A percentile compares a stretch with the other conserved stretches of the same genome.
Evolutionary conservation across 768 basidiomycete genomes (phyloP).

Genomic region (Tylopilus felleus): DNA sequence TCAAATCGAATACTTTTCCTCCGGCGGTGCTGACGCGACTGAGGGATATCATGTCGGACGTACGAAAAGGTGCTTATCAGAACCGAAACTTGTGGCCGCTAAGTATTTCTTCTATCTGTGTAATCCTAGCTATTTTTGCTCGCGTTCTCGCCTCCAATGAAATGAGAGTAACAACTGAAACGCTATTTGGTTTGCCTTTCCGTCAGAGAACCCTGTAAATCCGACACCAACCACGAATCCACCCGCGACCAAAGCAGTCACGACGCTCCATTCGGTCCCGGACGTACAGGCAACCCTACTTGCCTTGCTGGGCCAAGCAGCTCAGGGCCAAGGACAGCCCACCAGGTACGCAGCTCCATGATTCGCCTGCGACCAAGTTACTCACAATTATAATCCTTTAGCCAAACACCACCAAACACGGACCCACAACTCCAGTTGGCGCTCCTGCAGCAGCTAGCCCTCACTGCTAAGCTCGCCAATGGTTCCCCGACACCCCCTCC

Average conservation of each 20-base stretch:
- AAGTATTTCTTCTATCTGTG: constrained; percentile 69
- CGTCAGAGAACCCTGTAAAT: constrained; percentile 52
- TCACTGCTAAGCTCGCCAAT: constrained; percentile 47
- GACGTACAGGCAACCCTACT: constrained; percentile 63
- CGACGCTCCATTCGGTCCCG: constrained; percentile 10
- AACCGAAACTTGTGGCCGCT: constrained; percentile 64
- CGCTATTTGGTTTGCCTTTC: constrained; percentile 48
- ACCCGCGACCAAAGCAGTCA: constrained; percentile 34
- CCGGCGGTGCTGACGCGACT: constrained; percentile 68
- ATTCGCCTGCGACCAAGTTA: neutral
- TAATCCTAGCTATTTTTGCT: constrained; percentile 61
- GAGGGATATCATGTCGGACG: constrained; percentile 62
- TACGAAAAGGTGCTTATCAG: constrained; percentile 86
- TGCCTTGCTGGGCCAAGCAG: constrained; percentile 68
- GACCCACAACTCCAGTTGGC: constrained; percentile 52
- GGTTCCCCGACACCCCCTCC: constrained; percentile 25
- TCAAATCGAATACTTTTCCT: constrained; percentile 87
- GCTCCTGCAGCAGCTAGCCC: constrained; percentile 73
- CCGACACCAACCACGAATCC: constrained; percentile 36
- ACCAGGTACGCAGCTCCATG: constrained; percentile 34
- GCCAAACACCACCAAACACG: constrained; percentile 64
- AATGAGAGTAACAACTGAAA: constrained; percentile 70
- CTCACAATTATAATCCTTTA: constrained; percentile 23
- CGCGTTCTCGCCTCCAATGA: constrained; percentile 39
- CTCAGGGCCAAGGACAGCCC: constrained; percentile 34